Evolutionary conservation across 2,329 filamentous ascomycete species (phyloP).

Genomic region (Xylaria sp.): DNA sequence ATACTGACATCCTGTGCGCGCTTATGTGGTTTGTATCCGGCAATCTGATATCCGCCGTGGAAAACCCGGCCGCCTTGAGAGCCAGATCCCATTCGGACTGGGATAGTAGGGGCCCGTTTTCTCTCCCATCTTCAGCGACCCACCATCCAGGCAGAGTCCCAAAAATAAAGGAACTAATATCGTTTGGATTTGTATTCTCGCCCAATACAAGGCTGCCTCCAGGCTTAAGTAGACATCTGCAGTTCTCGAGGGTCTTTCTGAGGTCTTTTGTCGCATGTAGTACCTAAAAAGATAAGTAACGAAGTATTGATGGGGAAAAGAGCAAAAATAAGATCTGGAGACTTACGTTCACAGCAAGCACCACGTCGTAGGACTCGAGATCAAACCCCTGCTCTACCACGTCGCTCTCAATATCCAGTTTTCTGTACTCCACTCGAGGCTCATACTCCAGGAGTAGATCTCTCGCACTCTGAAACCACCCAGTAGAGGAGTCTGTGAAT

Average conservation of each 20-base stretch:
- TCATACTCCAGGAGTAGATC: slow-evolving; percentile 4
- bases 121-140: slow-evolving; percentile 23
- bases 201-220: not conserved
- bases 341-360: slow-evolving; percentile 19
- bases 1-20: slow-evolving; percentile 14
- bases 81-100: slow-evolving; percentile 21
- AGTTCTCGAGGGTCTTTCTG: slow-evolving; percentile 16
- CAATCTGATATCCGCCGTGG: slow-evolving; percentile 4
- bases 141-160: slow-evolving; percentile 17
- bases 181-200: slow-evolving; percentile 22
- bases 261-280: slow-evolving; percentile 17
- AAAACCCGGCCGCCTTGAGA: slow-evolving; percentile 15
- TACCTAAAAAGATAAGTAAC: slow-evolving; percentile 3
- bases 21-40: not conserved
- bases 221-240: slow-evolving; percentile 2
- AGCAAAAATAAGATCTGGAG: not conserved
- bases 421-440: slow-evolving; percentile 8
- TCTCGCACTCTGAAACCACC: slow-evolving; percentile 12
- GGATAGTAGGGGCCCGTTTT: slow-evolving; percentile 9
- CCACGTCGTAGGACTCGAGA: slow-evolving; percentile 13
- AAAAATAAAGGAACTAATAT: slow-evolving; percentile 24
- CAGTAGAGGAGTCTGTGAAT: slow-evolving; percentile 16
- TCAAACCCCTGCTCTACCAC: slow-evolving; percentile 16
- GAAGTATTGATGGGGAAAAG: not conserved
- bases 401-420: slow-evolving; percentile 15